phyloP scores from a whole-genome alignment of 2,329 filamentous ascomycete genomes.

The Plectosphaerella plurivora region DNA sequence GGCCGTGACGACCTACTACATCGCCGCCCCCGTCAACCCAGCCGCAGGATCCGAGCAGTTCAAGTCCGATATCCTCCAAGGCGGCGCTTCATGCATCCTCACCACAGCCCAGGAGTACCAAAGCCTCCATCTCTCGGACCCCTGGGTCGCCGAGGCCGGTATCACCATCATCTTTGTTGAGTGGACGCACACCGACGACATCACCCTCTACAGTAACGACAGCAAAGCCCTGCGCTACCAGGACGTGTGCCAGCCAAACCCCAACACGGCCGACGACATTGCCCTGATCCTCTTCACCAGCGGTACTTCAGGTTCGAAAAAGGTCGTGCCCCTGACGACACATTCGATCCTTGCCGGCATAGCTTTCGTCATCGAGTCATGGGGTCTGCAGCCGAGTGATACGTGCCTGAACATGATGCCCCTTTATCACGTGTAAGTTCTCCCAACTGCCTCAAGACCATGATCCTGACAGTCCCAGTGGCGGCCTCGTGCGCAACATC shows the following conservation, averaged over 20 bases:
- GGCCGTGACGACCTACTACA: slow-evolving; percentile 44
- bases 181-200: slow-evolving; percentile 28
- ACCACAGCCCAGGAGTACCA: slow-evolving; percentile 34
- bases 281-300: slow-evolving; percentile 52
- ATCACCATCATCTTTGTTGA: slow-evolving; percentile 35
- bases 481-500: slow-evolving; percentile 49
- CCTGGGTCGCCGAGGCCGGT: slow-evolving; percentile 21
- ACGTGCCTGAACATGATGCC: slow-evolving; percentile 58
- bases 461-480: slow-evolving; percentile 23
- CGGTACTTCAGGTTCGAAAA: slow-evolving; percentile 55
- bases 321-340: slow-evolving; percentile 48
- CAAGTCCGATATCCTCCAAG: slow-evolving; percentile 42
- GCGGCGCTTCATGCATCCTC: slow-evolving; percentile 40
- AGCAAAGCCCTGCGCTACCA: slow-evolving; percentile 9
- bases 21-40: slow-evolving; percentile 46
- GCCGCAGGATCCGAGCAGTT: slow-evolving; percentile 45
- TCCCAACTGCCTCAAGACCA: slow-evolving; percentile 17
- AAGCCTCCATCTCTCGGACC: slow-evolving; percentile 28
- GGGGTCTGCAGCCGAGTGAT: slow-evolving; percentile 41
- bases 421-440: slow-evolving; percentile 48
- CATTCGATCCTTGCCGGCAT: slow-evolving; percentile 47
- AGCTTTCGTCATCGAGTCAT: slow-evolving; percentile 48
- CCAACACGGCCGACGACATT: slow-evolving; percentile 41
- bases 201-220: slow-evolving; percentile 19
- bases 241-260: slow-evolving; percentile 7